A percentile compares a stretch with the other conserved stretches of the same genome.
phyloP scores from a whole-genome alignment of 495 filamentous ascomycete genomes.

The Daldinia caldariorum region DNA sequence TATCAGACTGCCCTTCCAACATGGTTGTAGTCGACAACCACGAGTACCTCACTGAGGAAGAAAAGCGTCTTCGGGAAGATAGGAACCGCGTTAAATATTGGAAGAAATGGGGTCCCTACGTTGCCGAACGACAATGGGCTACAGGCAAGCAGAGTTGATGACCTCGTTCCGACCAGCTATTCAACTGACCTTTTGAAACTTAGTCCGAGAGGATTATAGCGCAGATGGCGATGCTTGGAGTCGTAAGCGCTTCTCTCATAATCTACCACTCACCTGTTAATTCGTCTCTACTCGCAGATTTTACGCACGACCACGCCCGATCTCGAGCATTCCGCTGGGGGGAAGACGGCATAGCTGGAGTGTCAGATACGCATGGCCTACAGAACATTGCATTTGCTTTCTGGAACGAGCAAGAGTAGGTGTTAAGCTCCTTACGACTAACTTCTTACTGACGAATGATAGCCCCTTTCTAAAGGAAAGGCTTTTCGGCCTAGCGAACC shows the following conservation, averaged over 20 bases:
- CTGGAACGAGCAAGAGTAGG: constrained; percentile 96
- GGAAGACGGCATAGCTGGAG: constrained; percentile 96
- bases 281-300: constrained; percentile 65
- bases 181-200: constrained; percentile 44
- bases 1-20: constrained; percentile 24
- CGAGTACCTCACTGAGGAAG: constrained; percentile 85
- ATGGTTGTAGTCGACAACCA: constrained; percentile 92
- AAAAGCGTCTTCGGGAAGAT: constrained; percentile 88
- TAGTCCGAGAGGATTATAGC: constrained; percentile 93
- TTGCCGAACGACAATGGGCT: constrained; percentile 86
- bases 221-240: constrained; percentile 93
- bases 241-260: constrained; percentile 65
- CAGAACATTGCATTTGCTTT: constrained; percentile 96
- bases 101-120: constrained; percentile 93
- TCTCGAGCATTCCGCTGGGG: constrained; percentile 93
- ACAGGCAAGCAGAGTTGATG: constrained; percentile 66
- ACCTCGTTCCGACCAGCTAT: constrained; percentile 32
- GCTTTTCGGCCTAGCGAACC: constrained; percentile 92
- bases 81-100: constrained; percentile 82
- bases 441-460: constrained; percentile 26
- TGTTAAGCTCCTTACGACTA: neutral
- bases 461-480: constrained; percentile 94
- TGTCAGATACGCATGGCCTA: constrained; percentile 87
- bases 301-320: constrained; percentile 89
- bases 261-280: constrained; percentile 13